A percentile compares a stretch with the other conserved stretches of the same genome.
Evolutionary conservation across 2,329 filamentous ascomycete species (phyloP).

Genomic region (Talaromyces pinophilus): DNA sequence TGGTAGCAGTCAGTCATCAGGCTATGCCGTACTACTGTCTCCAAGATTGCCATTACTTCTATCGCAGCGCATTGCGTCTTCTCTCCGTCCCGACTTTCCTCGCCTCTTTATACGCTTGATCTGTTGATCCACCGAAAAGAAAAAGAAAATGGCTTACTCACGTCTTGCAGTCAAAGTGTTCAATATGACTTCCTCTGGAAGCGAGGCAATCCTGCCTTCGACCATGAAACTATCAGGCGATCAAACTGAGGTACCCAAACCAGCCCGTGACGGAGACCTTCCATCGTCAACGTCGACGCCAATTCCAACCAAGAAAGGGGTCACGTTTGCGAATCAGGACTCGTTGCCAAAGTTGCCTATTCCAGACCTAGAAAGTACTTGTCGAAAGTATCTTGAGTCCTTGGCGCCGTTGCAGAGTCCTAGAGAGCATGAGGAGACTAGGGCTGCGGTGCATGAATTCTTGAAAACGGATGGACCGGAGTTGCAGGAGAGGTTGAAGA

Average conservation of each 20-base stretch:
- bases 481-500: constrained; percentile 84
- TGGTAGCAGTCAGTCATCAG: background rate
- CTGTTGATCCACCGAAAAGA: background rate
- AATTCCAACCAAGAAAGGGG: constrained; percentile 52
- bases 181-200: constrained; percentile 70
- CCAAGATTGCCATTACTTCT: constrained; percentile 91
- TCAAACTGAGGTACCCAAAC: constrained; percentile 26
- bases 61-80: constrained; percentile 83
- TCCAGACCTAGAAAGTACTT: constrained; percentile 77
- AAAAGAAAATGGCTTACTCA: constrained; percentile 55
- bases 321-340: constrained; percentile 89
- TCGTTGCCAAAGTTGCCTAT: constrained; percentile 89
- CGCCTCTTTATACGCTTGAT: constrained; percentile 71
- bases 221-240: constrained; percentile 29
- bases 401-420: constrained; percentile 77
- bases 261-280: constrained; percentile 20
- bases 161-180: constrained; percentile 70
- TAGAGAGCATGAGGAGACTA: constrained; percentile 81
- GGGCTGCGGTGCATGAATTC: constrained; percentile 78
- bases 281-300: constrained; percentile 6
- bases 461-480: constrained; percentile 76
- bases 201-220: constrained; percentile 59
- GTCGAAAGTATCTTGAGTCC: constrained; percentile 75
- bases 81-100: constrained; percentile 78
- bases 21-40: constrained; percentile 77